Conservation (phyloP, 2,329 filamentous ascomycete genomes). For the Stenocarpella maydis region DNA sequence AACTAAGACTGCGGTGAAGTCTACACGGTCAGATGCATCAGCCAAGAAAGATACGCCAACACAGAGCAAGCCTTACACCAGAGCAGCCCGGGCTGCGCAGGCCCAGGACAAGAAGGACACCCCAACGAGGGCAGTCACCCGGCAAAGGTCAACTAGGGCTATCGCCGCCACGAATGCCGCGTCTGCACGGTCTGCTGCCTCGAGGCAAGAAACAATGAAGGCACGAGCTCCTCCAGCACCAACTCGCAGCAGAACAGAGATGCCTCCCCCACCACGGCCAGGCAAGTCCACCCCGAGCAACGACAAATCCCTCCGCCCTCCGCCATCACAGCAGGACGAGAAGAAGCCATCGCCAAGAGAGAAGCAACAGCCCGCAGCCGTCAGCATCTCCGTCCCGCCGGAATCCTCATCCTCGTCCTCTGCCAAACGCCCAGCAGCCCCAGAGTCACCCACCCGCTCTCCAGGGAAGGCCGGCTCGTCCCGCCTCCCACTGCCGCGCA, state of each 20-base stretch:
- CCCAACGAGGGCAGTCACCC: conserved; percentile 15
- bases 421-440: conserved; percentile 24
- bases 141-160: conserved; percentile 29
- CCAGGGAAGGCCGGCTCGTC: conserved; percentile 44
- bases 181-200: conserved; percentile 15
- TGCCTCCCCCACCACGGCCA: conserved; percentile 34
- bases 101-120: conserved; percentile 17
- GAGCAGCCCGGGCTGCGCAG: neutral
- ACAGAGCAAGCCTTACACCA: conserved; percentile 12
- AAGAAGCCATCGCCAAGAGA: conserved; percentile 30
- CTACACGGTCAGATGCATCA: conserved; percentile 15
- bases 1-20: conserved; percentile 19
- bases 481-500: conserved; percentile 47
- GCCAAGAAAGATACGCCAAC: conserved; percentile 27
- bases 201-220: conserved; percentile 24
- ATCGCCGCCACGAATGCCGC: conserved; percentile 25
- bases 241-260: conserved; percentile 16
- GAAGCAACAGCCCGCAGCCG: conserved; percentile 37
- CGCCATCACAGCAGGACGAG: conserved; percentile 1
- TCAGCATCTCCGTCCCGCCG: neutral
- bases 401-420: neutral
- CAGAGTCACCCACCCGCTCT: conserved; percentile 38
- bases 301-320: conserved; percentile 7
- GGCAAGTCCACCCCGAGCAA: conserved; percentile 15
- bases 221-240: conserved; percentile 5